phyloP scores from a whole-genome alignment of 352 stramenopile species.

The Globisporangium cylindrosporum region DNA sequence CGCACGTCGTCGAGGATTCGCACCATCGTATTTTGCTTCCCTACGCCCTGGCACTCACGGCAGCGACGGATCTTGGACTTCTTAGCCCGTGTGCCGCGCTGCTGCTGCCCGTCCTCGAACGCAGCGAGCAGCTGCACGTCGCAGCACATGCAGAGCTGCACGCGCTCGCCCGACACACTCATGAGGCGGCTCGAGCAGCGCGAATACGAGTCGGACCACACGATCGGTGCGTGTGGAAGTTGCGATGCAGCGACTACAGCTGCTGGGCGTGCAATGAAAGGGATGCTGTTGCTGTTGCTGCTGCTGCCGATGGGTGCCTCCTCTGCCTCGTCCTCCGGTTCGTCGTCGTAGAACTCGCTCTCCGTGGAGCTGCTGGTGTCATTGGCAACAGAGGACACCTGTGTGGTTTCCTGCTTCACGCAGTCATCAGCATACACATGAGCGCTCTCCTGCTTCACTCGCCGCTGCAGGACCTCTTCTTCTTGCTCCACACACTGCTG shows the following conservation, averaged over 20 bases:
- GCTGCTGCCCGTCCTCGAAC: not conserved
- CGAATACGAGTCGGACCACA: not conserved
- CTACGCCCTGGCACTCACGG: too few relatives aligned
- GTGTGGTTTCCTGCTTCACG: not conserved
- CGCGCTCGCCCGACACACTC: not conserved
- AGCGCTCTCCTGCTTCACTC: too few relatives aligned
- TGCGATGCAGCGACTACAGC: not conserved
- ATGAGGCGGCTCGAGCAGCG: not conserved
- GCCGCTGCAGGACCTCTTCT: too few relatives aligned
- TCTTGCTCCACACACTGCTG: too few relatives aligned
- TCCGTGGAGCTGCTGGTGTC: not conserved
- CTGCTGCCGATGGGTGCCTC: not conserved
- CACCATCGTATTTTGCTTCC: too few relatives aligned
- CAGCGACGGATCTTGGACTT: too few relatives aligned
- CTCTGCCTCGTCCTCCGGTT: not conserved
- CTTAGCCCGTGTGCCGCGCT: not conserved
- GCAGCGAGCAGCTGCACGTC: not conserved
- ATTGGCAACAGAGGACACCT: not conserved
- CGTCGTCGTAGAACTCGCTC: not conserved
- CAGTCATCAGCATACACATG: too few relatives aligned
- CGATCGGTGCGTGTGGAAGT: not conserved
- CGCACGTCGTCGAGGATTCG: too few relatives aligned
- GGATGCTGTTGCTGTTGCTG: not conserved
- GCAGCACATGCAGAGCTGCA: not conserved
- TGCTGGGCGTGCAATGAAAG: not conserved